Conservation (phyloP, 495 filamentous ascomycete species). For the Penicillium paradoxum region DNA sequence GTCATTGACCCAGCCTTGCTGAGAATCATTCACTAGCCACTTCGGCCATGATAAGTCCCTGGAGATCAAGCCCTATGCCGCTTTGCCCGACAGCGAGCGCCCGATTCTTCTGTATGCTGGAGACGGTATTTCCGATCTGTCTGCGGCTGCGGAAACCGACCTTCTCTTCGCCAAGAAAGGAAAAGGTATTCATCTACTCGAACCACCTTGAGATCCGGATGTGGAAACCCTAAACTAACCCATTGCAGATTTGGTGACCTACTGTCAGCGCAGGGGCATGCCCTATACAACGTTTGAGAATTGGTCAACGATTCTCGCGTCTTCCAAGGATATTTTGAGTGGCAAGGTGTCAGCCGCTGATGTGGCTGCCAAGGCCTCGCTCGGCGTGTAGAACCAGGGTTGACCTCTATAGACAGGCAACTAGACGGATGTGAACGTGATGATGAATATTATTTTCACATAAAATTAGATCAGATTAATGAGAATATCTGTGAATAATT, state of each 20-base stretch:
- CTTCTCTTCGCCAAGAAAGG: constrained; percentile 87
- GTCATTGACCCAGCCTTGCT: background rate
- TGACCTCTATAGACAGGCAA: background rate
- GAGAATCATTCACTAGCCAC: constrained; percentile 44
- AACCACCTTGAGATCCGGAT: background rate
- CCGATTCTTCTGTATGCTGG: constrained; percentile 85
- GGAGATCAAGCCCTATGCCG: constrained; percentile 79
- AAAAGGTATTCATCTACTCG: constrained; percentile 51
- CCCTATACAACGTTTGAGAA: constrained; percentile 78
- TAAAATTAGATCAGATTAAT: background rate
- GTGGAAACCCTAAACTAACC: background rate
- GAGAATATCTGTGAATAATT: background rate
- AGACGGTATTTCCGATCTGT: constrained; percentile 85
- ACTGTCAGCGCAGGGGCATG: constrained; percentile 69
- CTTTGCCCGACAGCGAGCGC: constrained; percentile 58
- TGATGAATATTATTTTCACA: background rate
- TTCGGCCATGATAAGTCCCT: constrained; percentile 94
- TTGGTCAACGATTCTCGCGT: constrained; percentile 69
- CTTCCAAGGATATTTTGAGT: constrained; percentile 65
- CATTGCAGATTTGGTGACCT: constrained; percentile 67
- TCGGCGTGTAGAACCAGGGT: background rate
- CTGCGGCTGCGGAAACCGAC: constrained; percentile 82
- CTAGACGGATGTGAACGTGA: constrained; percentile 9
- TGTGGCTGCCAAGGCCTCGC: constrained; percentile 18
- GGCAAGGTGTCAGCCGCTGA: constrained; percentile 46